Conservation (phyloP, 257 asterid species). For the Ophiorrhiza pumila region DNA sequence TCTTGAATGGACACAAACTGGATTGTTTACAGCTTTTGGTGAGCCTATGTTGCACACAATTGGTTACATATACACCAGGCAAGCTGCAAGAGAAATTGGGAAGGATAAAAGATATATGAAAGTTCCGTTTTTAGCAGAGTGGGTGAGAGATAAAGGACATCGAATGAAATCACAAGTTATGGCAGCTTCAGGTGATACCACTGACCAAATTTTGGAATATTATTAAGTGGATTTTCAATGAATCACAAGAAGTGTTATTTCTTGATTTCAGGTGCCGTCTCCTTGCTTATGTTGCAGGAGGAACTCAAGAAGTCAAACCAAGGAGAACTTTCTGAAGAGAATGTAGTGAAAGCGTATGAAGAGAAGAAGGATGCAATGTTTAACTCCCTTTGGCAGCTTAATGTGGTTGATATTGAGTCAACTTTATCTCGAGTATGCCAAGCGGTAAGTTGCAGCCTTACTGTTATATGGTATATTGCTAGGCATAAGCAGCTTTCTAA, state of each 20-base stretch:
- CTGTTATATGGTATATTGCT: not conserved
- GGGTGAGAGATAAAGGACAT: conserved; percentile 82
- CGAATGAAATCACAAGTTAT: conserved; percentile 55
- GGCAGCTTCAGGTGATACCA: conserved; percentile 76
- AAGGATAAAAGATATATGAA: conserved; percentile 73
- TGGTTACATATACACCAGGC: conserved; percentile 82
- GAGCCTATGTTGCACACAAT: conserved; percentile 78
- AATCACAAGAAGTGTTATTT: conserved; percentile 3
- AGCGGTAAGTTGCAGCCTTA: conserved; percentile 48
- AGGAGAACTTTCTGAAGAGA: conserved; percentile 53
- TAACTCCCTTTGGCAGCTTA: conserved; percentile 74
- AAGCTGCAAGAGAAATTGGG: conserved; percentile 79
- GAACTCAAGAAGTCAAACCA: conserved; percentile 55
- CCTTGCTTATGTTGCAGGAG: conserved; percentile 61
- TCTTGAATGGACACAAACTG: not conserved
- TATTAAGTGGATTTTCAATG: not conserved
- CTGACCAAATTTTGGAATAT: conserved; percentile 7
- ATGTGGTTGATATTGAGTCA: conserved; percentile 74
- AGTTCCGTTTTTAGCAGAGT: conserved; percentile 81
- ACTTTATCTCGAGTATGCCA: conserved; percentile 71
- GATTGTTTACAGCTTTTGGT: conserved; percentile 68
- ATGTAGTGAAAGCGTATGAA: conserved; percentile 43
- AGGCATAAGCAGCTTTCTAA: not conserved
- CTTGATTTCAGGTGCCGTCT: conserved; percentile 52
- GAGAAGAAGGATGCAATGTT: conserved; percentile 59